Base-by-base conservation (phyloP, 2,329 filamentous ascomycete genomes). In the Biscogniauxia sp. region DNA sequence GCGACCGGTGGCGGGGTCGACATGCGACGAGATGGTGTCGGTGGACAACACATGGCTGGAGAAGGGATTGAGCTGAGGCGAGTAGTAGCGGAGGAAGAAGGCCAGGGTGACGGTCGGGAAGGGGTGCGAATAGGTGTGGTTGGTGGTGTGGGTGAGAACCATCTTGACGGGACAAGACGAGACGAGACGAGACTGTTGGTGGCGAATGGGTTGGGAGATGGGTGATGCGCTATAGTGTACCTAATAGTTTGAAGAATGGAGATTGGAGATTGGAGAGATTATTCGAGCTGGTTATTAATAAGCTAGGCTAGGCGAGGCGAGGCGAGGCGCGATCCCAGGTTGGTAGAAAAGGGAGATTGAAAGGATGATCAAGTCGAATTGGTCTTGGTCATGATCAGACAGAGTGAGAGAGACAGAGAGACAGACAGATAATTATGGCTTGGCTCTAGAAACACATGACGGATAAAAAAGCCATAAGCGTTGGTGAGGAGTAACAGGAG, bases 11-110 rank as follows among this genome's bases (percentile, higher is more conserved):
- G 77, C 78, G 6, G 88, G 82, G 75, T 94, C 91, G 76, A 92
- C 85, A 74, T 84, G 80, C 66, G 87, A 89, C 54, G 86, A 85
- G 74, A 95, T 91, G 70, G 90, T 92, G 76, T 95, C 91, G 75
- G 90, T 93, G 72, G 89, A 92, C 69, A 93, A 80, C 57, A 95
- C 91, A 78, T 95, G 91, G 65, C 85, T 87, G 66, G 88, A 88
- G 79, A 94, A 93, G 6, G 91, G 91, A 72, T 94, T 95, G 66
- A 85, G 78, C 66, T 85, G 80, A 28, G 84, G 83, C 5, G 83
- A 86, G 61, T 90, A 92, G 78, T 95, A 95, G 66, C 91, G 90
- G 55, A 95, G 88, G 78, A 94, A 95, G 83, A 92, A 95, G 78
- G 91, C 91, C 75, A 95, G 88, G 54, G 91, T 92, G 64, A 95